Conservation (phyloP, 345 rosid genomes). For the Eucalyptus paniculata region DNA sequence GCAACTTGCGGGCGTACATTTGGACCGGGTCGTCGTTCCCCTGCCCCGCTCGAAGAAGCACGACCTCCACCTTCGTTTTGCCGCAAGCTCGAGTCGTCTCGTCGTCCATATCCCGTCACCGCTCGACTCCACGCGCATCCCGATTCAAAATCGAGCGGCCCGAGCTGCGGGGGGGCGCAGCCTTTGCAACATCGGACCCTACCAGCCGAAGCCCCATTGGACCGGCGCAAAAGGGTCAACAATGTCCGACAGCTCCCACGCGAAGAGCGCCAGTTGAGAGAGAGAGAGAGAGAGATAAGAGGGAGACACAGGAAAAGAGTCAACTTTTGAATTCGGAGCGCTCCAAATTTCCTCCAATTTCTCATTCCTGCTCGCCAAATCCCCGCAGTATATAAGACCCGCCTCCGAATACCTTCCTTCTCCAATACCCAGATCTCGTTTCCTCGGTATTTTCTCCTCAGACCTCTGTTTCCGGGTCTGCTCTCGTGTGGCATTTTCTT, state of each 20-base stretch:
- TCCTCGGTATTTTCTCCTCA: neutral
- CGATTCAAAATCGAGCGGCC: neutral
- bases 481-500: neutral
- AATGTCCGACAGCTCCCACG: neutral
- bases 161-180: neutral
- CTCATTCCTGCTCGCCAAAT: constrained; percentile 4
- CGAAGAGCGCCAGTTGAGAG: neutral
- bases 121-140: neutral
- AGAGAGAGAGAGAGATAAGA: neutral
- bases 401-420: constrained; percentile 9
- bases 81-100: neutral
- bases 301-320: neutral
- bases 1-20: neutral
- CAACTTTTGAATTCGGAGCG: constrained; percentile 5
- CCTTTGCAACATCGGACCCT: neutral
- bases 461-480: neutral
- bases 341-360: neutral
- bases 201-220: neutral
- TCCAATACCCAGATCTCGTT: constrained; percentile 32
- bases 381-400: constrained; percentile 10
- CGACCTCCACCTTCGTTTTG: neutral
- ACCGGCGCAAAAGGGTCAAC: neutral
- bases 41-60: neutral
- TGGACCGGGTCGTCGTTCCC: neutral
- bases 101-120: neutral